These are phyloP conservation scores for Cicer cuneatum DNA, from an alignment of 306 rosid genomes.

Conservation along the genomic window DNA sequence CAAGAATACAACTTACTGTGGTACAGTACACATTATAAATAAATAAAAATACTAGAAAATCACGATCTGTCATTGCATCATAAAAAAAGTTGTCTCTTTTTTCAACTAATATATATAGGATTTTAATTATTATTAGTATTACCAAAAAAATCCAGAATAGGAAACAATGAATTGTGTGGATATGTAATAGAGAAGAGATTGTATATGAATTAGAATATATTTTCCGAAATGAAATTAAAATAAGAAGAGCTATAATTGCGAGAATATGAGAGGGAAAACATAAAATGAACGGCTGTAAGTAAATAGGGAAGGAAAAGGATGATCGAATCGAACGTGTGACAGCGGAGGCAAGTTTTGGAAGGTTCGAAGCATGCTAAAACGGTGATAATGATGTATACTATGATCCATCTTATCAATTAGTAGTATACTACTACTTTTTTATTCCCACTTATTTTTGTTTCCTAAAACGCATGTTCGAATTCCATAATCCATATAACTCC, in stretches of 20 bases:
- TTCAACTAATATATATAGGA: too few species aligned
- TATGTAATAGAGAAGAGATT: not conserved
- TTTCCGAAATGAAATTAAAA: not conserved
- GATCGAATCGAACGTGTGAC: slow-evolving; percentile 24
- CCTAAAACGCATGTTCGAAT: not conserved
- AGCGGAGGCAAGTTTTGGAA: slow-evolving; percentile 55
- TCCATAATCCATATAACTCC: slow-evolving; percentile 13
- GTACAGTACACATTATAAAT: not conserved
- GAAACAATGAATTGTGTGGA: not conserved
- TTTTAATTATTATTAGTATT: too few species aligned
- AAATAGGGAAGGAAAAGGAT: slow-evolving; percentile 27
- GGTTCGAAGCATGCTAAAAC: slow-evolving; percentile 51
- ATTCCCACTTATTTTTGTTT: not conserved
- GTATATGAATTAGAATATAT: not conserved
- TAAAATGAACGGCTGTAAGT: not conserved
- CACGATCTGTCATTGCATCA: not conserved
- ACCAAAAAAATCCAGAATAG: not conserved
- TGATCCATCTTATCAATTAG: slow-evolving; percentile 47
- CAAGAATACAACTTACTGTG: not conserved
- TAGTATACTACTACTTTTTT: not conserved
- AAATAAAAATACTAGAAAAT: not conserved
- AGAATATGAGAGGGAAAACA: not conserved
- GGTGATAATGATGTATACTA: slow-evolving; percentile 48
- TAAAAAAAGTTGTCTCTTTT: not conserved
- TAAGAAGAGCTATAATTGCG: not conserved